Conservation (phyloP, 306 rosid genomes). For the Quercus cerris region DNA sequence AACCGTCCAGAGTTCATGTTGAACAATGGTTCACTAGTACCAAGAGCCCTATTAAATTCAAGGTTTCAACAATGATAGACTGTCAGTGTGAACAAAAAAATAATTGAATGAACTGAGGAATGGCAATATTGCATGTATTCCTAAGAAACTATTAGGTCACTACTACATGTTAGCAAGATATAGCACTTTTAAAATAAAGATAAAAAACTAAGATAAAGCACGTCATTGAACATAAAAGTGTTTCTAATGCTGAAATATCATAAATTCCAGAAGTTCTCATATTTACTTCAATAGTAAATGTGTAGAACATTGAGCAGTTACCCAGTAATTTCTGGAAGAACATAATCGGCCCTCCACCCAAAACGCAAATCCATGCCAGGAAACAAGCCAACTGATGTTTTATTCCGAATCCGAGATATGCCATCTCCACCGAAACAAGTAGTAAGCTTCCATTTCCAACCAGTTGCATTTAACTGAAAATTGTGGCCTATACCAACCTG, state of each 20-base stretch:
- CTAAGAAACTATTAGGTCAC: neutral
- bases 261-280: conserved; percentile 1
- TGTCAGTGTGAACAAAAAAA: neutral
- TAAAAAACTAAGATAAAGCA: neutral
- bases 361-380: conserved; percentile 86
- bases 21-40: conserved; percentile 82
- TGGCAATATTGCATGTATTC: conserved; percentile 3
- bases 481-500: conserved; percentile 92
- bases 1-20: conserved; percentile 83
- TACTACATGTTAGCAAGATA: neutral
- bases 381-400: conserved; percentile 69
- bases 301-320: conserved; percentile 31
- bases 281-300: conserved; percentile 1
- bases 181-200: neutral
- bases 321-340: conserved; percentile 93
- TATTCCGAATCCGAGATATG: conserved; percentile 74
- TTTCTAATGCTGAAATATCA: neutral
- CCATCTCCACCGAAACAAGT: conserved; percentile 97
- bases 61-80: neutral
- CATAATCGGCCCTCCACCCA: conserved; percentile 95
- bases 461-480: conserved; percentile 78
- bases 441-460: conserved; percentile 97
- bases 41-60: conserved; percentile 56
- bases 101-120: conserved; percentile 6
- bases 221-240: neutral